Conservation (phyloP, 345 rosid species). For the Citrus sp. region DNA sequence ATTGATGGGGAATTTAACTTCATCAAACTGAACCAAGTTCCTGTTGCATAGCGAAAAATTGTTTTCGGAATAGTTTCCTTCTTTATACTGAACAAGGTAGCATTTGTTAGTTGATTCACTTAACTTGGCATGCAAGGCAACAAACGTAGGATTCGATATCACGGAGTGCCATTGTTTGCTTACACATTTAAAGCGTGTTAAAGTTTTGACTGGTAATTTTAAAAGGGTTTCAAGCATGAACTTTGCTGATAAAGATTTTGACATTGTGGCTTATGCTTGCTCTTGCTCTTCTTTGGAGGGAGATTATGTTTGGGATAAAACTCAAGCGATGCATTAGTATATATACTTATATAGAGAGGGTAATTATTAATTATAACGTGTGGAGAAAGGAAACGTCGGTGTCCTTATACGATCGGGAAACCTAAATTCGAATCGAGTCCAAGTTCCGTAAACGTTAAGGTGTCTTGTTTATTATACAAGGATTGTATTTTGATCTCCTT, state of each 20-base stretch:
- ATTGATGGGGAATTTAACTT: background rate
- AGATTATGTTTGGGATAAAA: background rate
- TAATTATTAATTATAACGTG: background rate
- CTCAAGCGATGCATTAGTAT: background rate
- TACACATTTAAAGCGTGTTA: background rate
- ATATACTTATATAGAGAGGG: background rate
- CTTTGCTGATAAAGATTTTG: background rate
- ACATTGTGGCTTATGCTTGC: background rate
- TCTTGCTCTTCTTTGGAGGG: background rate
- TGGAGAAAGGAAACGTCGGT: background rate
- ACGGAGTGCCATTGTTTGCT: background rate
- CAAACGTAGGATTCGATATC: background rate
- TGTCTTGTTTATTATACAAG: background rate
- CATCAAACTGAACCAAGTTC: background rate
- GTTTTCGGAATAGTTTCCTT: background rate
- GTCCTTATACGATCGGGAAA: background rate
- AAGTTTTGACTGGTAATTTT: background rate
- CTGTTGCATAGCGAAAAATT: background rate
- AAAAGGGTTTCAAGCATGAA: background rate
- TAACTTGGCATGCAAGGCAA: background rate
- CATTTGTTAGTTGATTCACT: background rate
- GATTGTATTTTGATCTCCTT: background rate
- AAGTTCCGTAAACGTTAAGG: background rate
- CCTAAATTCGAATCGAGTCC: background rate
- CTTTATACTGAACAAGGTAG: background rate